Evolutionary conservation across 2,329 filamentous ascomycete genomes (phyloP).

Genomic region (Botryotinia calthae): DNA sequence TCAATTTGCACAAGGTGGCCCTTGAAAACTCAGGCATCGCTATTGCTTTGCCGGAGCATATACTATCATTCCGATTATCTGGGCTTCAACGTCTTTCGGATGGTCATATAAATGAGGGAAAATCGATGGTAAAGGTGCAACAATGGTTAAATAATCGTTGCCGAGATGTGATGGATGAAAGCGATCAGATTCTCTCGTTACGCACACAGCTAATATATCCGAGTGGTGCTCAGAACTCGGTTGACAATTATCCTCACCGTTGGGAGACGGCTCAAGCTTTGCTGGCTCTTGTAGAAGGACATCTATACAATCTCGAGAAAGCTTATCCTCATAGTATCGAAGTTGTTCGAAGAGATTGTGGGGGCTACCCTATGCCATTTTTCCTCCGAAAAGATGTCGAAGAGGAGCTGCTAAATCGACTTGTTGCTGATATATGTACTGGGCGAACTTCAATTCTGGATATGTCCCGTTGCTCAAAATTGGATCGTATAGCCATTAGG

Average conservation of each 20-base stretch:
- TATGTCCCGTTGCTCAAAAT: constrained; percentile 12
- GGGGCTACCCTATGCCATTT: constrained; percentile 48
- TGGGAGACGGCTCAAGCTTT: constrained; percentile 41
- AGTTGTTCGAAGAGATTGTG: constrained; percentile 38
- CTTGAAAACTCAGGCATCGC: constrained; percentile 44
- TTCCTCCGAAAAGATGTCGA: constrained; percentile 46
- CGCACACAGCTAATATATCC: constrained; percentile 45
- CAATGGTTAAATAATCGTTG: constrained; percentile 44
- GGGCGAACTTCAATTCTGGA: constrained; percentile 34
- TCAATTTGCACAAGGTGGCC: constrained; percentile 42
- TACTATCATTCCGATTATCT: constrained; percentile 53
- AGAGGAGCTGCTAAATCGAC: constrained; percentile 35
- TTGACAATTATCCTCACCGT: constrained; percentile 42
- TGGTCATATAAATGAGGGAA: constrained; percentile 40
- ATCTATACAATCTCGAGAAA: constrained; percentile 39
- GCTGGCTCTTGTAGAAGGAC: constrained; percentile 36
- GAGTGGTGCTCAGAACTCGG: constrained; percentile 39
- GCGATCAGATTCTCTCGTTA: constrained; percentile 42
- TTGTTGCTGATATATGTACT: constrained; percentile 40
- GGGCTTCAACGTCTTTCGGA: constrained; percentile 49
- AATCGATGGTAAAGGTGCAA: constrained; percentile 46
- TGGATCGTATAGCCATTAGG: constrained; percentile 35
- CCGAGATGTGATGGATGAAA: constrained; percentile 55
- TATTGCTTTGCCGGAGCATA: constrained; percentile 51
- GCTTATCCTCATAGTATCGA: constrained; percentile 46